Conservation (phyloP, 2,329 filamentous ascomycete genomes). For the Davidsoniella neocaledoniae region DNA sequence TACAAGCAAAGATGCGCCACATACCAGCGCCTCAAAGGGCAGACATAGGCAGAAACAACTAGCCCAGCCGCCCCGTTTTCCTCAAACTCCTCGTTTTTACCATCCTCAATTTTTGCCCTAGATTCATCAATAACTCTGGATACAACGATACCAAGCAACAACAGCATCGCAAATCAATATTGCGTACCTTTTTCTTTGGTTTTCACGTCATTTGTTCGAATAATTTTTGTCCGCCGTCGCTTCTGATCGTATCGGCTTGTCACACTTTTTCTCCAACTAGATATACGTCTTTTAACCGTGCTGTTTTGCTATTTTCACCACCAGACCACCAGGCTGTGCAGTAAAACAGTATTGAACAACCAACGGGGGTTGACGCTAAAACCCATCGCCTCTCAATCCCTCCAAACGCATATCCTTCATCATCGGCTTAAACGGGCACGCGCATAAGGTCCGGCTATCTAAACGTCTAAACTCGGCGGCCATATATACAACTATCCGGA, state of each 20-base stretch:
- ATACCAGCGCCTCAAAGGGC: too few species aligned
- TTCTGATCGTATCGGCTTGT: too few species aligned
- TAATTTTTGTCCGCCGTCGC: too few species aligned
- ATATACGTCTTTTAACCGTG: neutral
- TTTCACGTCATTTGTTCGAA: neutral
- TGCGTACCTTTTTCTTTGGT: neutral
- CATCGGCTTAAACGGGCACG: neutral
- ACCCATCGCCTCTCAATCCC: neutral
- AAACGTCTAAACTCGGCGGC: neutral
- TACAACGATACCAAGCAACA: neutral
- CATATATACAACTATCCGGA: constrained; percentile 9
- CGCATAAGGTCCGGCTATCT: constrained; percentile 1
- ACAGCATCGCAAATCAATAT: neutral
- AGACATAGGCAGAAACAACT: too few species aligned
- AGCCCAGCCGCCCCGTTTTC: neutral
- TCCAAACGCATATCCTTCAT: constrained; percentile 4
- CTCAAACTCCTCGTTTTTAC: constrained; percentile 5
- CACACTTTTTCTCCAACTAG: too few species aligned
- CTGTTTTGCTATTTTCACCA: neutral
- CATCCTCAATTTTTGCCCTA: neutral
- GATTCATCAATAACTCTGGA: neutral
- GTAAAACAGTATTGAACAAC: constrained; percentile 6
- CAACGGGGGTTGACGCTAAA: constrained; percentile 3
- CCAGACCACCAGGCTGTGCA: neutral
- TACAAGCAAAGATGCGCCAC: too few species aligned